A percentile compares a stretch with the other conserved stretches of the same genome.
Evolutionary conservation across 208 protist species (phyloP).

Genomic region (Spongospora subterranea): DNA sequence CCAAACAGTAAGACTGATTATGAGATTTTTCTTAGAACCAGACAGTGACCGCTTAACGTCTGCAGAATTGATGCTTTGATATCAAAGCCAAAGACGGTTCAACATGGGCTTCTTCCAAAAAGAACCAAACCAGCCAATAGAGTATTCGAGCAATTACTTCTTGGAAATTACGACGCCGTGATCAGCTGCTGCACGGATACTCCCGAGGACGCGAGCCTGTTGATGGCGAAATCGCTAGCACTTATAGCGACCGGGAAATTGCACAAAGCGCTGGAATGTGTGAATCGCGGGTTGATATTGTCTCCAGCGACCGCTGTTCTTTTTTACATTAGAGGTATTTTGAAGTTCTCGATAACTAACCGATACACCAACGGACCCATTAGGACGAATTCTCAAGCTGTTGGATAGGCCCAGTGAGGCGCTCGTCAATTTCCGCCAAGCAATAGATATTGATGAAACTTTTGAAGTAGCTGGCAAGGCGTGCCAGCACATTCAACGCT

Average conservation of each 20-base stretch:
- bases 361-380: background rate
- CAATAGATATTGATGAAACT: background rate
- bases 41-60: background rate
- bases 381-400: background rate
- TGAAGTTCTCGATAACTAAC: background rate
- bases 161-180: background rate
- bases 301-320: background rate
- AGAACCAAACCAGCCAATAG: background rate
- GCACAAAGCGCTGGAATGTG: background rate
- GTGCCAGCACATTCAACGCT: background rate
- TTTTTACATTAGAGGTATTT: conserved; percentile 23
- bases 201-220: background rate
- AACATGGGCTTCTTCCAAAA: background rate
- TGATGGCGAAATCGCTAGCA: background rate
- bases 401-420: background rate
- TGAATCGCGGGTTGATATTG: conserved; percentile 5
- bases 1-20: background rate
- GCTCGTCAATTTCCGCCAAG: conserved; percentile 31
- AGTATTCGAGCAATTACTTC: background rate
- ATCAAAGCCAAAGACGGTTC: background rate
- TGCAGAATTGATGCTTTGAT: background rate
- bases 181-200: background rate
- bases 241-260: background rate
- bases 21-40: background rate
- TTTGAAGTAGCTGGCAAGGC: background rate